phyloP scores from a whole-genome alignment of 2,329 filamentous ascomycete genomes.

The Penicillium brasilianum region DNA sequence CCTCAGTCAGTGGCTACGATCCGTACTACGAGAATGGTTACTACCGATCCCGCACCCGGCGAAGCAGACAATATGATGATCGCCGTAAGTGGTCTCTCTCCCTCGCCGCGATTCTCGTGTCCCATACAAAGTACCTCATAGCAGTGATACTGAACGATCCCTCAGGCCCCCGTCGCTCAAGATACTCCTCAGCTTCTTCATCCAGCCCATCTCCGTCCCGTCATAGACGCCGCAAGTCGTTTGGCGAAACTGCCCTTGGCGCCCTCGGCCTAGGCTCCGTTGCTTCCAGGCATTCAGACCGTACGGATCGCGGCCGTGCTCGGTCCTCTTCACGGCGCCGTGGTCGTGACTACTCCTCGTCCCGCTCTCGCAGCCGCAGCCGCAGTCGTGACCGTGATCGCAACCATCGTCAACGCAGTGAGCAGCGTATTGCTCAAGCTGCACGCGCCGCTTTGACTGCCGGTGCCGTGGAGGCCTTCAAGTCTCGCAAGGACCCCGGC shows the following conservation, averaged over 20 bases:
- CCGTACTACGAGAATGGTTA: constrained; percentile 43
- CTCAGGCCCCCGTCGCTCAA: constrained; percentile 39
- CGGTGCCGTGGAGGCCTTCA: constrained; percentile 89
- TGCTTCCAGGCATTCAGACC: constrained; percentile 53
- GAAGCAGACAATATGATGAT: constrained; percentile 54
- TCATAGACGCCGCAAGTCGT: constrained; percentile 51
- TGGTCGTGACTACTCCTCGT: constrained; percentile 54
- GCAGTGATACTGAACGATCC: background rate
- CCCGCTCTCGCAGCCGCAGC: constrained; percentile 57
- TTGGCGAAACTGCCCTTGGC: constrained; percentile 57
- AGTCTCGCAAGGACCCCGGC: constrained; percentile 84
- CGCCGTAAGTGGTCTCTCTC: constrained; percentile 38
- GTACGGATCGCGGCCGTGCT: constrained; percentile 58
- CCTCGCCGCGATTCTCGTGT: background rate
- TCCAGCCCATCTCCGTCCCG: constrained; percentile 49
- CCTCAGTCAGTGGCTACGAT: constrained; percentile 42
- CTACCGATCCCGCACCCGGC: constrained; percentile 44
- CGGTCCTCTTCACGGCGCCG: constrained; percentile 36
- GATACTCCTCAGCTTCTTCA: constrained; percentile 41
- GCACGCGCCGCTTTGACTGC: constrained; percentile 90
- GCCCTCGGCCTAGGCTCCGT: constrained; percentile 63
- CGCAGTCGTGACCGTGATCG: constrained; percentile 55
- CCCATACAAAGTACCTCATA: background rate
- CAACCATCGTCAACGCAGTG: constrained; percentile 55
- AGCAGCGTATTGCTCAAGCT: constrained; percentile 76